Base-by-base conservation (phyloP, 495 filamentous ascomycete species). In the Xylaria intraflava region DNA sequence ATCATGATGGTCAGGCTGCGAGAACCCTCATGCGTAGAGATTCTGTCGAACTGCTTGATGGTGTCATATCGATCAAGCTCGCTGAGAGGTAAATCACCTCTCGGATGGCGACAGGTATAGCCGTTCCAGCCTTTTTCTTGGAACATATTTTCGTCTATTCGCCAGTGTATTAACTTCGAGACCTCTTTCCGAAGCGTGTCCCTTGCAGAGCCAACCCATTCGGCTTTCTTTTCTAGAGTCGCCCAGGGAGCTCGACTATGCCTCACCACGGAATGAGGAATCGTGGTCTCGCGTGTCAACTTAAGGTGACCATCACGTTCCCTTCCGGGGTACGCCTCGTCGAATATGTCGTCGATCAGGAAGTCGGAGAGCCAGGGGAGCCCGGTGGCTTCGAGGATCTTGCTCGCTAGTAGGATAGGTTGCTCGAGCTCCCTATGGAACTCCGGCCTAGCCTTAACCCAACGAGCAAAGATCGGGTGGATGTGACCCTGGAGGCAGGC, bases 341-440 rank as follows among this genome's bases (percentile, higher is more conserved):
- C 35, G 44, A 70, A 71, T 17, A 73, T 61, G 49, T 71, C 67
- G 40, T 65, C 61, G 19, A 65, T 57, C 19, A 62, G 60, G 47
- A 72, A 71, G 23, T 72, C 69, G 16, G 70, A 69, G 0, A 66
- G 44, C 70, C 70, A 72, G 6, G 61, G 64, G 2, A 71, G 50
- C 1, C 67, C 70, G 9, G 52, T 54, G 8, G 56, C 45, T 22
- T 65, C 62, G 9, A 72, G 59, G 36, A 72, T 61, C 14, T 62
- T 61, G 46, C 60, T 69, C 29, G 70, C 65, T 5, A 72, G 62
- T 12, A 66, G 53, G 7, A 70, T 56, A 1, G 67, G 57, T 33
- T 69, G 66, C 17, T 62, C 41, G 20, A 71, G 57, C 38, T 68
- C 68, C n/a, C 27, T 30, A 1, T 26, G 41, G 11, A 67, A 33